phyloP scores from a whole-genome alignment of 176 grass and related monocot species.

The Raddia distichophylla region DNA sequence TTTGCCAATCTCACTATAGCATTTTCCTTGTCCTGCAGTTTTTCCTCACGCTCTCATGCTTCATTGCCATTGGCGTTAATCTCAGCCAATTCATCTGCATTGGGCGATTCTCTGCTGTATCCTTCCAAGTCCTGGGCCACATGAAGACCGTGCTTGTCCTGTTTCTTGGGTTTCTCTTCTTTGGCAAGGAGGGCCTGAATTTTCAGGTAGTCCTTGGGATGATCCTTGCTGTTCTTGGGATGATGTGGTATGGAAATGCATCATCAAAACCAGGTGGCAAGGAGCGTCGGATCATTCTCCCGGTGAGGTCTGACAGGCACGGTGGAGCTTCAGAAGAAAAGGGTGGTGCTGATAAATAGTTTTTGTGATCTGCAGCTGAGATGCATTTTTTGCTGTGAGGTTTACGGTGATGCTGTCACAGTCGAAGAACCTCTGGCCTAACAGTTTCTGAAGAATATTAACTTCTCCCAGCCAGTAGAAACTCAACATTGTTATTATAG shows the following conservation, averaged over 20 bases:
- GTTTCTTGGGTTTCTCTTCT: constrained; percentile 87
- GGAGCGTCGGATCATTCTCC: constrained; percentile 53
- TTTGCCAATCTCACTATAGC: background rate
- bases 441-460: constrained; percentile 12
- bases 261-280: constrained; percentile 87
- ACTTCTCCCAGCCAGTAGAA: background rate
- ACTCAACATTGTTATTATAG: constrained; percentile 5
- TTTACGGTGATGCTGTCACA: constrained; percentile 29
- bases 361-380: background rate
- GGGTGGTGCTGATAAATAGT: constrained; percentile 39
- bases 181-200: constrained; percentile 93
- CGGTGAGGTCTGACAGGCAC: constrained; percentile 52
- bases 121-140: constrained; percentile 94
- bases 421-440: constrained; percentile 16
- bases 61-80: constrained; percentile 84
- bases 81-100: constrained; percentile 99
- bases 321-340: constrained; percentile 46
- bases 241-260: constrained; percentile 91
- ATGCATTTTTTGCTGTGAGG: background rate
- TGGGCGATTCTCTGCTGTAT: constrained; percentile 81
- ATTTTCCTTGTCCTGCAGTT: constrained; percentile 47
- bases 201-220: constrained; percentile 82
- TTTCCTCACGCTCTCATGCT: constrained; percentile 72
- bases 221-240: constrained; percentile 79
- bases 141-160: constrained; percentile 96